These are phyloP conservation scores for Pulveroboletus ravenelii DNA, from an alignment of 768 basidiomycete genomes.

Conservation along the genomic window DNA sequence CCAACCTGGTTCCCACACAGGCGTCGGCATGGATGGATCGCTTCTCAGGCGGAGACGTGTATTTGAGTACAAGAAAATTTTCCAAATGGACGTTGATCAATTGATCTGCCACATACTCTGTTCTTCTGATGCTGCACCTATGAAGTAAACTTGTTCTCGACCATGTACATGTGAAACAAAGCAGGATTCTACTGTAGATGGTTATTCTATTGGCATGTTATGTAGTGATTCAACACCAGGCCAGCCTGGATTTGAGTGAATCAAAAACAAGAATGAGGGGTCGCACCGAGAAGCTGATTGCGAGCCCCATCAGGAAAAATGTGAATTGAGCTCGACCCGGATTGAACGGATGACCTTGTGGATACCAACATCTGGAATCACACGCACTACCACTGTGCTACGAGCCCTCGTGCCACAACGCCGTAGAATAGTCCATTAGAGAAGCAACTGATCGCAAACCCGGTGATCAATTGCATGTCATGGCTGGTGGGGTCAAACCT, in stretches of 20 bases:
- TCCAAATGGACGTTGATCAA: constrained; percentile 53
- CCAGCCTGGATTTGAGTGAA: neutral
- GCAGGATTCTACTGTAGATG: neutral
- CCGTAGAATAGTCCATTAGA: no score
- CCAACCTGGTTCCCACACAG: constrained; percentile 69
- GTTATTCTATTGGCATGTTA: neutral
- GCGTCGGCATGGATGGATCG: constrained; percentile 65
- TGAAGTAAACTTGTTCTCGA: neutral
- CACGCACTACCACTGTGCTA: constrained; percentile 33
- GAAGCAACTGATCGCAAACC: no score
- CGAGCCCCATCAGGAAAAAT: neutral
- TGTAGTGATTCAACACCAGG: neutral
- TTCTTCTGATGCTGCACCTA: neutral
- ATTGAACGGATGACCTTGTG: constrained; percentile 45
- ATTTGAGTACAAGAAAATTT: constrained; percentile 60
- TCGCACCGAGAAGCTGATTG: no score
- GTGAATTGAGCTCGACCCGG: constrained; percentile 34
- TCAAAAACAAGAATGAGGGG: neutral
- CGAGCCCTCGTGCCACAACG: constrained; percentile 13
- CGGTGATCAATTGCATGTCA: neutral
- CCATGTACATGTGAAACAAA: neutral
- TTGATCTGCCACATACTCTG: constrained; percentile 1
- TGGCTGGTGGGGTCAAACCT: neutral
- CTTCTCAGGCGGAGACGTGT: constrained; percentile 61
- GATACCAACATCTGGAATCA: constrained; percentile 29